A percentile compares a stretch with the other conserved stretches of the same genome.
Conservation (phyloP, 2,329 filamentous ascomycete genomes). For the Colletotrichum ledebouriae region DNA sequence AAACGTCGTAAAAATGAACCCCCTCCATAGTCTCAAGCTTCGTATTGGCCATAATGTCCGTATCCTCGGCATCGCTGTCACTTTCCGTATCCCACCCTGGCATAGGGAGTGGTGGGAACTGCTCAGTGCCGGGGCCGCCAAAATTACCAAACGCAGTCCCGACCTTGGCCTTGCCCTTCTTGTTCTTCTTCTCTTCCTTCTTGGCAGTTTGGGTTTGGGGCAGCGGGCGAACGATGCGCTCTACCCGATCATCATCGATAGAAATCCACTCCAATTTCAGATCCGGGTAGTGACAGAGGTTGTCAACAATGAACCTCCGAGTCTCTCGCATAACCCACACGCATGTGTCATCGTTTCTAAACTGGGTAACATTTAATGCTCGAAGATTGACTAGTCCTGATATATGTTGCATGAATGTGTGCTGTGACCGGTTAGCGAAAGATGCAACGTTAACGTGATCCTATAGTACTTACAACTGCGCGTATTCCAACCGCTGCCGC, state of each 20-base stretch:
- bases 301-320: conserved; percentile 70
- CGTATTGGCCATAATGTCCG: conserved; percentile 41
- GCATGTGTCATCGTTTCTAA: conserved; percentile 69
- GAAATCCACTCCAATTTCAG: conserved; percentile 71
- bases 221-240: conserved; percentile 61
- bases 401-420: conserved; percentile 69
- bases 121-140: conserved; percentile 35
- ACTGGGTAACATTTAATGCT: conserved; percentile 67
- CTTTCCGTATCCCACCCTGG: conserved; percentile 48
- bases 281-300: conserved; percentile 66
- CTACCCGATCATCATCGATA: conserved; percentile 64
- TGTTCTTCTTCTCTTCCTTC: conserved; percentile 46
- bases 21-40: conserved; percentile 57
- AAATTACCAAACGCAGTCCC: conserved; percentile 22
- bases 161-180: conserved; percentile 45
- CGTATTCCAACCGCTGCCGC: conserved; percentile 67
- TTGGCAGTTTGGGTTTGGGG: conserved; percentile 47
- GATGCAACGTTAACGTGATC: background rate
- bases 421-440: conserved; percentile 54
- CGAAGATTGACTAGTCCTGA: conserved; percentile 61
- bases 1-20: conserved; percentile 59
- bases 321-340: conserved; percentile 69
- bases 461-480: conserved; percentile 62
- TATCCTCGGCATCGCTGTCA: conserved; percentile 52
- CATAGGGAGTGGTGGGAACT: conserved; percentile 48